Evolutionary conservation across 441 rosid genomes (phyloP).

Genomic region (Gossypium trilobum): DNA sequence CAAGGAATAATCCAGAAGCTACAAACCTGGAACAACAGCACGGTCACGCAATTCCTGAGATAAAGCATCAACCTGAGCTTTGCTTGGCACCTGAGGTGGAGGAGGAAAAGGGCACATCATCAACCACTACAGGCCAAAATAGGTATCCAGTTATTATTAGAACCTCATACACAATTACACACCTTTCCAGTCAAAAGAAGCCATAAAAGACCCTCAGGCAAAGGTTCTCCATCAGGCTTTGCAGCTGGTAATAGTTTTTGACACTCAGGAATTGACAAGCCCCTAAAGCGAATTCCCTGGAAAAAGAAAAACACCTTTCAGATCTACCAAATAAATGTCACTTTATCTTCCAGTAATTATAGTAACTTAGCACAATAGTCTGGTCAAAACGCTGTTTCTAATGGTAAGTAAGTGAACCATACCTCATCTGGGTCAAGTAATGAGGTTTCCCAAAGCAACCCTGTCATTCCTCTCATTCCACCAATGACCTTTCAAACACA

Average conservation of each 20-base stretch:
- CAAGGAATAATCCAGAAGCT: conserved; percentile 9
- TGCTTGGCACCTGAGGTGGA: conserved; percentile 64
- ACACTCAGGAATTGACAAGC: conserved; percentile 92
- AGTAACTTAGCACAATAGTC: neutral
- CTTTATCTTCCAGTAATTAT: conserved; percentile 1
- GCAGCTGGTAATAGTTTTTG: conserved; percentile 84
- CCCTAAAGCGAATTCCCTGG: conserved; percentile 91
- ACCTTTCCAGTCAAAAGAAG: conserved; percentile 97
- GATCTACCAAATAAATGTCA: neutral
- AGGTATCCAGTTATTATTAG: neutral
- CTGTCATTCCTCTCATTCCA: conserved; percentile 99
- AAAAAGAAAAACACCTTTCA: conserved; percentile 16
- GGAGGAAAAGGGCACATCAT: neutral
- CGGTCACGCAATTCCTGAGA: conserved; percentile 70
- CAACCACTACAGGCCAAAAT: neutral
- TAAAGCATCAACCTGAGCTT: conserved; percentile 75
- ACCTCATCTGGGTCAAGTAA: conserved; percentile 95
- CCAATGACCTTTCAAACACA: conserved; percentile 61
- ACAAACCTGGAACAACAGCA: conserved; percentile 78
- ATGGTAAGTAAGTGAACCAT: conserved; percentile 8
- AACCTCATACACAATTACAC: neutral
- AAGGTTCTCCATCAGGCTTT: conserved; percentile 80
- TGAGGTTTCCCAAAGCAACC: conserved; percentile 94
- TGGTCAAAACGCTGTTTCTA: neutral
- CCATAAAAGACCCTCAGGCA: conserved; percentile 96